A percentile compares a stretch with the other conserved stretches of the same genome.
Evolutionary conservation across 192 early-diverging fungal genomes (phyloP).

Genomic region (Chytriomyces hyalinus): DNA sequence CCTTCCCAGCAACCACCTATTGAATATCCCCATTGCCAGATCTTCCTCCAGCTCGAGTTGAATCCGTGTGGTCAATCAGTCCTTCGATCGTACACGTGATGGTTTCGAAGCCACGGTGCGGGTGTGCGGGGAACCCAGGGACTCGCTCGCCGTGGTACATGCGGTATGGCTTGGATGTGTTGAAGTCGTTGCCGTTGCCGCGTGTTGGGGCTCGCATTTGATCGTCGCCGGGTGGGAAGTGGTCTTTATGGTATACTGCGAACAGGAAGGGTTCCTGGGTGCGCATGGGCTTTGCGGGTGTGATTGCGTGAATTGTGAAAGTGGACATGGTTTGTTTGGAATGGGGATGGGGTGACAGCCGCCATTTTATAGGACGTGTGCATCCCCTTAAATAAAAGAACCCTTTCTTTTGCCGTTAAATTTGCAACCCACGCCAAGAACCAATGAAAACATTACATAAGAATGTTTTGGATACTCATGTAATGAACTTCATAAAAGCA

Average conservation of each 20-base stretch:
- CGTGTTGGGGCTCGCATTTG: constrained; percentile 34
- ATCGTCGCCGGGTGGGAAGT: constrained; percentile 37
- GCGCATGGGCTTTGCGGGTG: background rate
- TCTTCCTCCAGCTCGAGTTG: constrained; percentile 54
- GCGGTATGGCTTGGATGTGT: background rate
- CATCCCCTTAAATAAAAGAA: no score
- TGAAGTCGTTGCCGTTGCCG: constrained; percentile 38
- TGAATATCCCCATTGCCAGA: constrained; percentile 57
- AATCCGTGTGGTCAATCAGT: constrained; percentile 64
- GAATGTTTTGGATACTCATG: no score
- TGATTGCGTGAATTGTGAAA: background rate
- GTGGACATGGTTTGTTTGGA: background rate
- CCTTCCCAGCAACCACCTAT: constrained; percentile 73
- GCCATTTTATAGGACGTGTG: no score
- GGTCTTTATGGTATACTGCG: constrained; percentile 44
- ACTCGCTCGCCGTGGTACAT: constrained; percentile 24
- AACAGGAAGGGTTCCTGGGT: constrained; percentile 45
- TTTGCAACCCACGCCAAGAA: no score
- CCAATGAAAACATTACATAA: no score
- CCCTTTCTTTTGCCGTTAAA: no score
- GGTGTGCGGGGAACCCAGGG: constrained; percentile 36
- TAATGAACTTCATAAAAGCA: no score
- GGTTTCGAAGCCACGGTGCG: constrained; percentile 67
- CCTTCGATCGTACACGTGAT: constrained; percentile 71
- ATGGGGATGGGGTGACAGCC: no score